Conservation (phyloP, 192 early-diverging fungal genomes). For the Rhizoclosmatium sp. region DNA sequence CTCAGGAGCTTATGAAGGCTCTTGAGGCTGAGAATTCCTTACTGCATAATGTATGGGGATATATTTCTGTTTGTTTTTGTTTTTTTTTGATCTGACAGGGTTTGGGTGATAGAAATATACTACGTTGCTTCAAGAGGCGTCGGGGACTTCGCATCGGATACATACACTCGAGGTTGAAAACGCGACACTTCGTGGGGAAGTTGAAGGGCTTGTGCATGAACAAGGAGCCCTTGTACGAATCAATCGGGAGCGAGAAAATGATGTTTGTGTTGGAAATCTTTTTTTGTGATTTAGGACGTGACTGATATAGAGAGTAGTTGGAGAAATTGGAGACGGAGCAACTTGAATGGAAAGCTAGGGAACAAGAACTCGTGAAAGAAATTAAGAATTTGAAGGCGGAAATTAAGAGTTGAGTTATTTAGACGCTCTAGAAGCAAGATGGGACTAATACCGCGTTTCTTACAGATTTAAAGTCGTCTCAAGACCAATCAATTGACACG, state of each 20-base stretch:
- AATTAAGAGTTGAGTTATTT: neutral
- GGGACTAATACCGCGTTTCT: neutral
- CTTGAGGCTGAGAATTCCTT: no score
- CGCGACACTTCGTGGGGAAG: neutral
- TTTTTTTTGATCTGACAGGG: no score
- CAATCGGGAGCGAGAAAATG: neutral
- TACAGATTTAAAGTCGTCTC: neutral
- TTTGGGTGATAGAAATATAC: neutral
- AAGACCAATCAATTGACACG: neutral
- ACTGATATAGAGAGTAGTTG: no score
- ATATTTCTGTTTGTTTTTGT: no score
- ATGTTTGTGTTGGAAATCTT: neutral
- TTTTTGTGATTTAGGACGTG: neutral
- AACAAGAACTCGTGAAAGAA: neutral
- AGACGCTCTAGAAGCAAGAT: no score
- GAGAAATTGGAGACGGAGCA: no score
- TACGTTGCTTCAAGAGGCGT: neutral
- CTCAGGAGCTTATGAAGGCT: no score
- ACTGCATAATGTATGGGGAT: no score
- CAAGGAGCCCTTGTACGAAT: neutral
- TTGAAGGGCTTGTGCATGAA: neutral
- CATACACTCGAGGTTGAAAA: slow-evolving; percentile 8
- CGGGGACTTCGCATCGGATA: neutral
- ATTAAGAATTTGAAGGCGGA: neutral
- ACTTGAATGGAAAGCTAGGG: neutral